Base-by-base conservation (phyloP, 2,329 filamentous ascomycete genomes). In the Hypomyces rosellus region DNA sequence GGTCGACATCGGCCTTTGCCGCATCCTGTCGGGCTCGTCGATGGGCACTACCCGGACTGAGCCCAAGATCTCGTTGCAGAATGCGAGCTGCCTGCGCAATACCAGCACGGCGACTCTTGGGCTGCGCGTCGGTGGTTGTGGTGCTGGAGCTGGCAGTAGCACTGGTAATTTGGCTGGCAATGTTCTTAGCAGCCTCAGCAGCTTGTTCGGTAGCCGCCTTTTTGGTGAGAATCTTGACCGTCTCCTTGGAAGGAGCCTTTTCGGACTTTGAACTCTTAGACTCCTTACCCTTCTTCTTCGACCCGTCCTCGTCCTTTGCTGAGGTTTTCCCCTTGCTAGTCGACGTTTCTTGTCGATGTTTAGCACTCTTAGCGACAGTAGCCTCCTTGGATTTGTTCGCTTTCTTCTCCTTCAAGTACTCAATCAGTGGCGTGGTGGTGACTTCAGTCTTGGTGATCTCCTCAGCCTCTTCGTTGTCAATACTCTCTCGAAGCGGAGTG, bases 331-430 rank as follows among this genome's bases (percentile, higher is more conserved):
- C 68, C 63, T 80, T 80, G n/a, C 59, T 62, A n/a, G 63, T 63
- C 46, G 74, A 70, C 1, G 74, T 72, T 37, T 85, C 81, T 53
- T 77, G 76, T 18, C 76, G 72, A 51, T 83, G 75, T 61, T 85
- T 85, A 38, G 79, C 75, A 16, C 58, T 61, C 52, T 67, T 70
- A 5, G 57, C 58, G n/a, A 63, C 59, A 3, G 59, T 51, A 34
- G 72, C 71, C 50, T 85, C 81, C 59, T 83, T 84, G 16, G 66
- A 71, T 63, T 80, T 84, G 56, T 82, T 89, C 13, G 89, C 89
- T 71, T 95, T 96, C 71, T 95, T 96, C 66, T 96, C 91, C 57
- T 87, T 87, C 34, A 96, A 76, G 57, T 85, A 95, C 63, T 96
- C 89, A 48, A 97, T 88, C 47, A 99, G 71, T 0, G 93, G 93